These are phyloP conservation scores for Echites panduratus DNA, from an alignment of 257 asterid genomes.

Conservation along the genomic window DNA sequence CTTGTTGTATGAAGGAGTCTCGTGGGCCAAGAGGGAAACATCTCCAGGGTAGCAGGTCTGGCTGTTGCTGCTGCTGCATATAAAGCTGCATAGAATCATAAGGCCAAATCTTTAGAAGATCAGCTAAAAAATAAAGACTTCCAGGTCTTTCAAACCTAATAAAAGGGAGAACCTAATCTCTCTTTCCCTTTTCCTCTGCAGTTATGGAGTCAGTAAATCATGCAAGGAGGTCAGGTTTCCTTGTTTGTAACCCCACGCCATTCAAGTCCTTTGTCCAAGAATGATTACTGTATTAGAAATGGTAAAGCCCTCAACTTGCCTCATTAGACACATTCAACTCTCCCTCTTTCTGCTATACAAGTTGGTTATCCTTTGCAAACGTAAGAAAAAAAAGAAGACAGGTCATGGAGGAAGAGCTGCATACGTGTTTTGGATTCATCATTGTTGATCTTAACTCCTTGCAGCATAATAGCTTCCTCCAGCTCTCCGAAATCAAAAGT, in stretches of 20 bases:
- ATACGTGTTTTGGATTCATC: slow-evolving; percentile 72
- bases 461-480: slow-evolving; percentile 78
- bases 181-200: slow-evolving; percentile 27
- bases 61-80: slow-evolving; percentile 38
- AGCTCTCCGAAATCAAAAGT: slow-evolving; percentile 85
- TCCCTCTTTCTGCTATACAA: slow-evolving; percentile 11
- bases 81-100: slow-evolving; percentile 76
- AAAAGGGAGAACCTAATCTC: slow-evolving; percentile 31
- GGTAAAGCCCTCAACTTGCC: slow-evolving; percentile 26
- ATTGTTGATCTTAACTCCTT: slow-evolving; percentile 55
- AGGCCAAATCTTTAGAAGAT: slow-evolving; percentile 41
- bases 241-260: slow-evolving; percentile 71
- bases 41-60: slow-evolving; percentile 88
- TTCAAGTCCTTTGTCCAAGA: slow-evolving; percentile 48
- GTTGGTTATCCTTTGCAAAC: slow-evolving; percentile 43
- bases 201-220: slow-evolving; percentile 74
- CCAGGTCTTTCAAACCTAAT: slow-evolving; percentile 13
- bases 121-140: slow-evolving; percentile 14
- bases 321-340: slow-evolving; percentile 41
- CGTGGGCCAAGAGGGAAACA: slow-evolving; percentile 97
- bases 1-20: slow-evolving; percentile 58
- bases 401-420: slow-evolving; percentile 8
- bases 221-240: slow-evolving; percentile 61
- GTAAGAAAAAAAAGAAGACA: slow-evolving; percentile 27
- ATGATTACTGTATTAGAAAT: slow-evolving; percentile 59